Base-by-base conservation (phyloP, 1,139 yeast species). In the Nakaseomyces uthaithaninus region DNA sequence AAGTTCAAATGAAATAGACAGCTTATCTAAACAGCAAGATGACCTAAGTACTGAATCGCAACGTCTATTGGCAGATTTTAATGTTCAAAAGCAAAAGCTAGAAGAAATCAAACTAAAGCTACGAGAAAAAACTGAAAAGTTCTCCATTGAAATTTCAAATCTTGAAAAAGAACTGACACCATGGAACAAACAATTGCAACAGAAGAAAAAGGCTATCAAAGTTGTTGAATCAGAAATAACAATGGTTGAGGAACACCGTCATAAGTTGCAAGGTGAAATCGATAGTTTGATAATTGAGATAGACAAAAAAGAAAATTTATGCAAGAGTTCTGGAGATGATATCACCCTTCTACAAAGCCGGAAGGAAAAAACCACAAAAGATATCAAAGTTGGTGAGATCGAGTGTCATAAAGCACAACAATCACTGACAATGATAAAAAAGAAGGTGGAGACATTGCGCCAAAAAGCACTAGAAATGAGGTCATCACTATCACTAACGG, bases 161-260 rank as follows among this genome's bases (percentile, higher is more conserved):
- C 64, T 79, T 30, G 93, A 85, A 53, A 69, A 69, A 8, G 68
- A 79, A 46, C 63, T 87, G 7, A 91, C 84, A 47, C 98, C 98
- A 0, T 87, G 94, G 93, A 77, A 76, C 45, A 78, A 73, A 26
- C 73, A 77, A 49, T 66, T 87, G 28, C 78, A 76, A 45, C 72
- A 72, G 19, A 81, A 80, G 44, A 78, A 77, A 46, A 75, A 85
- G 20, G 76, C 77, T 34, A 73, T 84, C 8, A 74, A 77, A 39
- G 71, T 85, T 28, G 74, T 80, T 1, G 70, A 74, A 41, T 76
- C 89, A 7, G 78, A 80, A 45, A 71, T 84, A 14, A 76, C 76
- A 33, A 69, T 86, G 61, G 57, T 83, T 11, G 60, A 65, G 24
- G 74, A 71, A 26, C 75, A 48, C 12, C 41, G 43, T 17, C 36